Conservation (phyloP, 1,284 basidiomycete genomes). For the Agaricales sp. region DNA sequence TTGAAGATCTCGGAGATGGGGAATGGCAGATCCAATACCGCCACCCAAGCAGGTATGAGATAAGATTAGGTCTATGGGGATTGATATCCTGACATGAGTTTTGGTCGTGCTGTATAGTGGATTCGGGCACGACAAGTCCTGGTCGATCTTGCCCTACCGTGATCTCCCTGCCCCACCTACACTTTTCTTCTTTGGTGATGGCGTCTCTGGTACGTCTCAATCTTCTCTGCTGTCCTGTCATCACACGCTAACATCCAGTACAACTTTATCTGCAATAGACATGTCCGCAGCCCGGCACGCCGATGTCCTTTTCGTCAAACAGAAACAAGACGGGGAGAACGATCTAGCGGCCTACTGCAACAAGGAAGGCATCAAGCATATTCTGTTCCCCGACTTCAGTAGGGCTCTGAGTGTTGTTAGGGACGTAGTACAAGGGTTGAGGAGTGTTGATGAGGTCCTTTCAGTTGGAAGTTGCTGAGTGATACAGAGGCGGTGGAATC, state of each 20-base stretch:
- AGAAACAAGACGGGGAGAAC: slow-evolving; percentile 70
- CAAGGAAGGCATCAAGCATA: slow-evolving; percentile 54
- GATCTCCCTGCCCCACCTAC: slow-evolving; percentile 61
- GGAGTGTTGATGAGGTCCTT: slow-evolving; percentile 33
- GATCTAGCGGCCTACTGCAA: slow-evolving; percentile 77
- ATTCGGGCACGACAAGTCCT: slow-evolving; percentile 91
- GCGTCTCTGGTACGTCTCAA: slow-evolving; percentile 75
- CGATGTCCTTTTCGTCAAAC: slow-evolving; percentile 86
- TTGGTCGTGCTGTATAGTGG: slow-evolving; percentile 31
- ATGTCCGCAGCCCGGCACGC: slow-evolving; percentile 86
- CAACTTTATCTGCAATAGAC: slow-evolving; percentile 50
- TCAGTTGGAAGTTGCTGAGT: slow-evolving; percentile 14
- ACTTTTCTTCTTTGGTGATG: slow-evolving; percentile 93
- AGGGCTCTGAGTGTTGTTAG: slow-evolving; percentile 49
- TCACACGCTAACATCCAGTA: slow-evolving; percentile 4
- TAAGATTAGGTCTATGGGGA: slow-evolving; percentile 9
- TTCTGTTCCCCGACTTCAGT: slow-evolving; percentile 60
- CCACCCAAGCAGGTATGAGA: slow-evolving; percentile 83
- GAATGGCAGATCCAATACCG: slow-evolving; percentile 83
- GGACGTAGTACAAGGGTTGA: slow-evolving; percentile 51
- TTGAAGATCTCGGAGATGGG: slow-evolving; percentile 51
- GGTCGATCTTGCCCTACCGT: slow-evolving; percentile 82
- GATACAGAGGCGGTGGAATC: too few relatives aligned
- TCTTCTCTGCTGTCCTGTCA: slow-evolving; percentile 3
- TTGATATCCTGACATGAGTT: slow-evolving; percentile 1